Evolutionary conservation across 2,329 filamentous ascomycete genomes (phyloP), one percentile per base, ranked within the genome.

Genomic region (Curvularia spicifera): DNA sequence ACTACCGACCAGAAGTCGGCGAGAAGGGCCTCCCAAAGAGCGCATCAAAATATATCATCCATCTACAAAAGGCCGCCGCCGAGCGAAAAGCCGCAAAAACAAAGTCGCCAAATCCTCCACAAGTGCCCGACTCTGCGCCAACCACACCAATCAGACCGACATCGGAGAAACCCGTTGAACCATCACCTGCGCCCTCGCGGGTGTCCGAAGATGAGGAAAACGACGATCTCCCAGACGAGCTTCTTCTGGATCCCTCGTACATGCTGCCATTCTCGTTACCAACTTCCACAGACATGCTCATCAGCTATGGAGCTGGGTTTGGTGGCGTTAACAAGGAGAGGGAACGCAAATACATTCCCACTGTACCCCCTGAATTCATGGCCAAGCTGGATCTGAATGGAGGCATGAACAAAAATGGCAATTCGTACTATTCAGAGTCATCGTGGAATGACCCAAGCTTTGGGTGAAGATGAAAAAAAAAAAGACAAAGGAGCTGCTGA

Each of bases 201-300:
- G 44, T 62, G 8, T 78, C 76, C 1, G 78, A 80, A 26, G 76
- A 77, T 7, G 87, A 88, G 4, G 87, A 89, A 15, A 87, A 89
- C 18, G 87, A 90, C 44, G 88, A 91, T 59, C 82, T 87, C 13
- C 89, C 90, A 0, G 87, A 91, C 66, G 85, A 91, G 59, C 82
- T 97, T 35, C 86, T 97, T 43, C 79, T 98, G 52, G 93, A 98
- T 71, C 92, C 94, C 3, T 91, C 93, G 2, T 82, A 97, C 59
- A 96, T 97, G 85, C 84, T 99, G 26, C 95, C 95, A 0, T 99
- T 99, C 75, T 90, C 90, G n/a, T 82, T 99, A 28, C 95, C 95
- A 1, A 97, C 94, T 1, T 95, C 92, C 56, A 98, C 93, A 26
- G 95, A 99, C 76, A 99, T 99, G 95, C 84, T 98, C 47, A 87